phyloP scores from a whole-genome alignment of 148 eudicot genomes.

The Pharnaceum exiguum region DNA sequence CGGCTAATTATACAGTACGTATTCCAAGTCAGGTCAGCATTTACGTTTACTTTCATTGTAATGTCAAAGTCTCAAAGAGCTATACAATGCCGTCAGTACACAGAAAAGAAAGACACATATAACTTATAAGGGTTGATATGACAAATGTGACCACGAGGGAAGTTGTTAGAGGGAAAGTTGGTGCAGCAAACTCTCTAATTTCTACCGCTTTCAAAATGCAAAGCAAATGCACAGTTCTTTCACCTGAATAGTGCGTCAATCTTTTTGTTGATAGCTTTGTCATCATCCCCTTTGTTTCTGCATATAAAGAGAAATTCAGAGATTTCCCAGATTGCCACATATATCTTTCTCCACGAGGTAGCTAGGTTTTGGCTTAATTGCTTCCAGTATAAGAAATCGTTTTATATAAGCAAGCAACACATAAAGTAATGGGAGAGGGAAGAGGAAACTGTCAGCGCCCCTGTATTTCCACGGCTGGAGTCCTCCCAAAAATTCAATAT shows the following conservation, averaged over 20 bases:
- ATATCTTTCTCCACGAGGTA: slow-evolving; percentile 1
- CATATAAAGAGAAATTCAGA: background rate
- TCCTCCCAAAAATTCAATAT: too few relatives aligned
- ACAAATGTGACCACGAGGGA: slow-evolving; percentile 39
- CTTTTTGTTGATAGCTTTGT: background rate
- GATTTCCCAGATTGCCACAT: background rate
- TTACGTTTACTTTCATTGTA: too few relatives aligned
- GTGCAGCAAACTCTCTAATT: slow-evolving; percentile 58
- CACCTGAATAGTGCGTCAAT: slow-evolving; percentile 9
- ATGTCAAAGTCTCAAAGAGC: too few relatives aligned
- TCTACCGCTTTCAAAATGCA: slow-evolving; percentile 25
- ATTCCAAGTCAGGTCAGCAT: too few relatives aligned
- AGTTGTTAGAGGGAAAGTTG: slow-evolving; percentile 56
- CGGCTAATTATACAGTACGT: too few relatives aligned
- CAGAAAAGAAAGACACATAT: slow-evolving; percentile 15
- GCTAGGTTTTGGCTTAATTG: slow-evolving; percentile 10
- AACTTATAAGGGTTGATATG: slow-evolving; percentile 4
- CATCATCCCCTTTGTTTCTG: slow-evolving; percentile 15
- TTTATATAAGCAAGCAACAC: background rate
- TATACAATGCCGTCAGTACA: too few relatives aligned
- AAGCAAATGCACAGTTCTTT: background rate
- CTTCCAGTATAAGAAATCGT: slow-evolving; percentile 12
- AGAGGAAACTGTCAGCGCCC: too few relatives aligned
- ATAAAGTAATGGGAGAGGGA: background rate
- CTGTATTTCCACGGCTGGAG: background rate